phyloP scores from a whole-genome alignment of 495 filamentous ascomycete genomes.

The Podospora tetraspora region DNA sequence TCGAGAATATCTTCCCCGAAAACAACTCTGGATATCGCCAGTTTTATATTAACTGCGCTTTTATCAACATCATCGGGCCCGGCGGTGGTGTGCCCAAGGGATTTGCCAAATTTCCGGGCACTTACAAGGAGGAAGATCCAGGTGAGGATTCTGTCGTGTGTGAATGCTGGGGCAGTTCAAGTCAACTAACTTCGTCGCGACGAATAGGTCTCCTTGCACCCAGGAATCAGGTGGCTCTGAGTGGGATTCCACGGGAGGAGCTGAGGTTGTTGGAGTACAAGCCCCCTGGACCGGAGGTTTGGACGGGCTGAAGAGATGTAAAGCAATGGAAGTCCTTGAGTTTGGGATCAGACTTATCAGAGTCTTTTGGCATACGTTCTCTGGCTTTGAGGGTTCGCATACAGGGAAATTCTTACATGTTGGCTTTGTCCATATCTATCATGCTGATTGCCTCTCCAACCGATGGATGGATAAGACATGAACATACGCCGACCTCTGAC shows the following conservation, averaged over 20 bases:
- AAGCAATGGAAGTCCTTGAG: neutral
- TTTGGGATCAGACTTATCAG: neutral
- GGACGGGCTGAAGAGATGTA: slow-evolving; percentile 13
- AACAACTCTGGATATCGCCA: slow-evolving; percentile 6
- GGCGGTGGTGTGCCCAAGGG: slow-evolving; percentile 10
- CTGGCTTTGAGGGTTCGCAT: too few species aligned
- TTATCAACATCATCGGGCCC: slow-evolving; percentile 16
- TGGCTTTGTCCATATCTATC: too few species aligned
- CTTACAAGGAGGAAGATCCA: slow-evolving; percentile 15
- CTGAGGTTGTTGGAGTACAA: slow-evolving; percentile 19
- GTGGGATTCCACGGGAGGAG: slow-evolving; percentile 5
- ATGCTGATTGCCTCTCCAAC: too few species aligned
- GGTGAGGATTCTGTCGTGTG: slow-evolving; percentile 2
- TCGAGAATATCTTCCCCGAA: slow-evolving; percentile 38
- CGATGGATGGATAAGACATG: too few species aligned
- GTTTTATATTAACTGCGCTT: slow-evolving; percentile 22
- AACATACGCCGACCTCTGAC: too few species aligned
- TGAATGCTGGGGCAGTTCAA: neutral
- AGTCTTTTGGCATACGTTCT: too few species aligned
- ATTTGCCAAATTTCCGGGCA: slow-evolving; percentile 18
- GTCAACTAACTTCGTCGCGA: neutral
- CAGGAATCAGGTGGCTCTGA: slow-evolving; percentile 1
- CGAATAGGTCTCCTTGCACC: slow-evolving; percentile 9
- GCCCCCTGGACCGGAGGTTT: slow-evolving; percentile 17
- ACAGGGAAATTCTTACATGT: neutral